Base-by-base conservation (phyloP, 345 rosid species). In the Capsella bursapastoris region DNA sequence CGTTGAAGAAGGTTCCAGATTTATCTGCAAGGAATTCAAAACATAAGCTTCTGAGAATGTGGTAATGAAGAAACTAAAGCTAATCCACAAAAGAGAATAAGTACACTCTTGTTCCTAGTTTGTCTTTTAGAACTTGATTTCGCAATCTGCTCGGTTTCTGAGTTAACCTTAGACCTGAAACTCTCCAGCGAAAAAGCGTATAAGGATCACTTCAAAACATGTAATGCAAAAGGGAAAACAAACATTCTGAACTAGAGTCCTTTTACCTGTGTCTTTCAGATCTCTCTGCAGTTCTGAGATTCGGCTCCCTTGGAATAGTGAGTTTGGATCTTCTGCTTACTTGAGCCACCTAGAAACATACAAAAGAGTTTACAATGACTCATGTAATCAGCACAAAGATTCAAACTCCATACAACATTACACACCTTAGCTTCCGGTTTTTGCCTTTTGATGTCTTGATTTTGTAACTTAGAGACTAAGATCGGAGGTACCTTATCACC, bases 381-480 rank as follows among this genome's bases (percentile, higher is more conserved):
- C 57, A 45, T 22, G 8, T 6, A 45, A 22, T 35, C 51, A 41
- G 11, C 4, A 6, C 5, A 53, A 35, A 47, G 16, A 35, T 6
- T 58, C n/a, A 66, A 56, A 66, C 31, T 18, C 55, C 61, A 1
- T 6, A 57, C 34, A 12, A 10, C 14, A 18, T 2, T 12, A 50
- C 50, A 75, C 4, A 75, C 79, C 79, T 45, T 76, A 79, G 84
- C 79, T 56, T 90, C 96, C 34, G 80, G 79, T 81, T 88, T 94
- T 66, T 83, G 96, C 70, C 86, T 80, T 80, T 90, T 94, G 71
- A 80, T 82, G 38, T 91, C 82, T 9, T 59, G 69, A 64, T 50
- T 73, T 65, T 83, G 90, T 38, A 48, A 38, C 45, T 72, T 32
- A 38, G 87, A 83, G 66, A 79, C 81, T 64, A 67, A 64, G 57